Evolutionary conservation across 2,329 filamentous ascomycete genomes (phyloP).

Genomic region (Neonectria punicea): DNA sequence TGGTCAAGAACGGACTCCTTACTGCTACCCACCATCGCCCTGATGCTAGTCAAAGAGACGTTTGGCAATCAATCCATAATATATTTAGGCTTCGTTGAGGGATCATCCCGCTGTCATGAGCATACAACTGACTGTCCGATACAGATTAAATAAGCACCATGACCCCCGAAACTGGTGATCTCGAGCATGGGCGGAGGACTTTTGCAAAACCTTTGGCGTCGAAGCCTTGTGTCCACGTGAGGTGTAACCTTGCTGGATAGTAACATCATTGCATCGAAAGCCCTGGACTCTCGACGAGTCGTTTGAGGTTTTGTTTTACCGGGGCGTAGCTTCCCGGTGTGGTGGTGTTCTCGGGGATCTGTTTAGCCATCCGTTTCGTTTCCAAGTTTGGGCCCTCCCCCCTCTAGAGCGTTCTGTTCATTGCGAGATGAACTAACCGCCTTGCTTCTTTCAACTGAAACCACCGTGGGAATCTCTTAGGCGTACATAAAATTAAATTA

Average conservation of each 20-base stretch:
- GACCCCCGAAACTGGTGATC: not conserved
- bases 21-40: not conserved
- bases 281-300: not conserved
- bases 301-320: not conserved
- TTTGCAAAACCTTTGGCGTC: not conserved
- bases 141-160: constrained; percentile 8
- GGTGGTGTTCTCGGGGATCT: not conserved
- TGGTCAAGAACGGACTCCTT: not conserved
- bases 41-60: constrained; percentile 5
- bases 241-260: not conserved
- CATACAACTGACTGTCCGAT: constrained; percentile 1
- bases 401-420: not conserved
- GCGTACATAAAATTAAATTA: not conserved
- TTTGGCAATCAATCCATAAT: not conserved
- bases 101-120: not conserved
- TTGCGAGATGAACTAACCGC: not conserved
- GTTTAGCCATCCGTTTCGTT: not conserved
- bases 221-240: not conserved
- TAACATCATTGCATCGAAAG: not conserved
- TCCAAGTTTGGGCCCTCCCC: not conserved
- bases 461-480: not conserved
- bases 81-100: not conserved
- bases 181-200: not conserved
- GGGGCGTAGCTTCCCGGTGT: not conserved
- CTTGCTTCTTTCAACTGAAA: not conserved